These are phyloP conservation scores for Pisolithus microcarpus DNA, from an alignment of 768 basidiomycete species.

Conservation along the genomic window DNA sequence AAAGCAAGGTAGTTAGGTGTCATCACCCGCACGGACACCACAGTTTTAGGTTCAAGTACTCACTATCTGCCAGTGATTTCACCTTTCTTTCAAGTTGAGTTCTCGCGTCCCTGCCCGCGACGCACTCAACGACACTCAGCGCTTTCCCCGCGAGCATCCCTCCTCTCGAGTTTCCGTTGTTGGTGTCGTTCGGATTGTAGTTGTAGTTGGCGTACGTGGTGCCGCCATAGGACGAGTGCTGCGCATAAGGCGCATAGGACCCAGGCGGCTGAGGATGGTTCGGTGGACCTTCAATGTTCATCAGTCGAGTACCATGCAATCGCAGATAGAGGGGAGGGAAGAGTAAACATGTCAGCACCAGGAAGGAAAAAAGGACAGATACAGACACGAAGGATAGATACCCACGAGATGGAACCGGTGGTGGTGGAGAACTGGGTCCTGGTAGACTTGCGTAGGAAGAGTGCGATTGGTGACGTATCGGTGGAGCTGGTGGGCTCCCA, in stretches of 20 bases:
- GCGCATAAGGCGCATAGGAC: slow-evolving; percentile 8
- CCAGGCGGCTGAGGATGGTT: slow-evolving; percentile 4
- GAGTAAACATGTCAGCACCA: neutral
- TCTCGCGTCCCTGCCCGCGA: slow-evolving; percentile 46
- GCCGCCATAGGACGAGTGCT: neutral
- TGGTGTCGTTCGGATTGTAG: neutral
- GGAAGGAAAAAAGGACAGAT: neutral
- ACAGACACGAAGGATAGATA: slow-evolving; percentile 8
- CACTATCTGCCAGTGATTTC: slow-evolving; percentile 44
- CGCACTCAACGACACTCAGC: slow-evolving; percentile 44
- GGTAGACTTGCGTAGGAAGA: neutral
- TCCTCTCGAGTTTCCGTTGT: slow-evolving; percentile 1
- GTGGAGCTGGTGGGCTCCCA: neutral
- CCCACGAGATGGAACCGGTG: slow-evolving; percentile 34
- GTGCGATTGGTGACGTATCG: neutral
- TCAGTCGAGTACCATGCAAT: too few species aligned
- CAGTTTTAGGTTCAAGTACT: slow-evolving; percentile 20
- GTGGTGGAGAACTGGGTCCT: slow-evolving; percentile 17
- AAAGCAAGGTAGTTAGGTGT: neutral
- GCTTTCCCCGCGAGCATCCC: slow-evolving; percentile 28
- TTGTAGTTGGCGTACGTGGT: neutral
- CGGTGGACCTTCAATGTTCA: slow-evolving; percentile 3
- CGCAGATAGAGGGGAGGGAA: neutral
- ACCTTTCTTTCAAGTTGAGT: slow-evolving; percentile 43
- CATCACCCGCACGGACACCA: neutral